Conservation (phyloP, 495 filamentous ascomycete species). For the Xylaria venustula region DNA sequence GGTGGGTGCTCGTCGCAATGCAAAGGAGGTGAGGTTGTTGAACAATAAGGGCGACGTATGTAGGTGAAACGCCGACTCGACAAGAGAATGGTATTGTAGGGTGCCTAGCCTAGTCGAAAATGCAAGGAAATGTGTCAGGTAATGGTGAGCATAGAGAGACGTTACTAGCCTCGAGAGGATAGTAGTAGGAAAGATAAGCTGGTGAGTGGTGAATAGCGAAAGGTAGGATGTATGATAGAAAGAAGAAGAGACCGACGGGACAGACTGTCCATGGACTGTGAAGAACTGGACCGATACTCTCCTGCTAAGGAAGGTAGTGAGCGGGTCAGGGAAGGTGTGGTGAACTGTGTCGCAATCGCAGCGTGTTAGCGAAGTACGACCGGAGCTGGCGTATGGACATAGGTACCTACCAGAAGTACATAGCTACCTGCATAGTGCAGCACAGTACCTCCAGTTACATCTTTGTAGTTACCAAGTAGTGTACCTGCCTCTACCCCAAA, state of each 20-base stretch:
- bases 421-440: too few relatives aligned
- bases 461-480: not conserved
- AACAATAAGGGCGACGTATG: constrained; percentile 7
- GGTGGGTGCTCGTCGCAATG: constrained; percentile 2
- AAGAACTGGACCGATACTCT: not conserved
- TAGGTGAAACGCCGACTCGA: constrained; percentile 14
- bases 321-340: not conserved
- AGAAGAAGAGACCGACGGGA: constrained; percentile 9
- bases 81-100: constrained; percentile 9
- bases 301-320: not conserved
- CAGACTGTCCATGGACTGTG: constrained; percentile 4
- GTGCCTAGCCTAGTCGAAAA: constrained; percentile 1
- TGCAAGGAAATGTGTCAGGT: constrained; percentile 8
- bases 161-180: not conserved
- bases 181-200: constrained; percentile 2
- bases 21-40: constrained; percentile 9
- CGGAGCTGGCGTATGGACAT: not conserved
- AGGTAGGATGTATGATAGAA: not conserved
- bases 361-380: not conserved
- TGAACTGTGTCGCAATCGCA: not conserved
- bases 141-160: not conserved
- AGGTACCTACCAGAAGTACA: not conserved
- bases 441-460: too few relatives aligned
- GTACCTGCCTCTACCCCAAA: too few relatives aligned
- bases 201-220: not conserved